Base-by-base conservation (phyloP, 2,329 filamentous ascomycete genomes). In the Rasamsonia emersonii region DNA sequence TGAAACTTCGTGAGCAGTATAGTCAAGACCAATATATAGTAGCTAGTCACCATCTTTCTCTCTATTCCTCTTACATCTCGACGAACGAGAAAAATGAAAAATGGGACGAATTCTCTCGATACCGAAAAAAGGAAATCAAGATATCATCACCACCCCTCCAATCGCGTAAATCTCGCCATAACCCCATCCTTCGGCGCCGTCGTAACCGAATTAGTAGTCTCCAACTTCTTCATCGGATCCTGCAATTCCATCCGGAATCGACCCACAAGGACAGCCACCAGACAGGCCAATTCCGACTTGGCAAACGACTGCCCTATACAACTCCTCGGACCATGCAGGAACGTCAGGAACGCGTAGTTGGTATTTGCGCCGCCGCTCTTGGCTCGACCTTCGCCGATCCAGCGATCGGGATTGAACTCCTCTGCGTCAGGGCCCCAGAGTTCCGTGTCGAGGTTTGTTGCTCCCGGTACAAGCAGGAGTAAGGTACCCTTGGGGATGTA, bases 371-470 rank as follows among this genome's bases (percentile, higher is more conserved):
- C 79, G 4, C 82, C 82, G 31, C 70, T 75, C 35, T 73, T 73
- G 10, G 63, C 59, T 21, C 59, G 56, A 5, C 66, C 53, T 3
- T 41, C 9, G 59, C 64, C 68, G 50, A 80, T 65, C 79, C 83
- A 88, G n/a, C 84, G 68, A 13, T 88, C 85, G 0, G 86, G 86
- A 35, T 83, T 74, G 66, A 95, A 95, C 28, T 73, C 64, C 17
- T 61, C 59, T 0, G 85, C 84, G 45, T 89, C 81, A 0, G 67
- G 56, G 0, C 88, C 88, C 88, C 88, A 95, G 5, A 86, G 65
- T 2, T 65, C 59, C 24, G 64, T 65, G 39, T 74, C 75, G 15
- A 73, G 74, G 64, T 95, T 93, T 49, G 79, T 71, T 7, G 81
- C 81, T 65, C 67, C 68, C 0, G 73, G 68, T 3, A 67, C 59